phyloP scores from a whole-genome alignment of 2,329 filamentous ascomycete genomes.

The Neonectria neomacrospora region DNA sequence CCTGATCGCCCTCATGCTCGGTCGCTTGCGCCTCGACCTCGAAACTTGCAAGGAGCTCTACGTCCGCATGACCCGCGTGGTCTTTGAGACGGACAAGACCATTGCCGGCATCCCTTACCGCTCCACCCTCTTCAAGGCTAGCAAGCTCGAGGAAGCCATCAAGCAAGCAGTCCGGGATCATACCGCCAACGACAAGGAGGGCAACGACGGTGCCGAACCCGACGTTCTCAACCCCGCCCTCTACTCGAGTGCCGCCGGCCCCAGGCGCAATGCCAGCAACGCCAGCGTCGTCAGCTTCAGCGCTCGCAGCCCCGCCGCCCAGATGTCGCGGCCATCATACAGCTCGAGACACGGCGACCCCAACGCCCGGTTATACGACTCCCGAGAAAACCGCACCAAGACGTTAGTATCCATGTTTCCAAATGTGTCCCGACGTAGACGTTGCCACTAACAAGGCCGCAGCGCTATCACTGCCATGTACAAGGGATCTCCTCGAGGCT shows the following conservation, averaged over 20 bases:
- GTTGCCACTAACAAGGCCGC: slow-evolving; percentile 29
- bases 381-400: slow-evolving; percentile 85
- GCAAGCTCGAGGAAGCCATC: slow-evolving; percentile 93
- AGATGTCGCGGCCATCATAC: slow-evolving; percentile 64
- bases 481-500: slow-evolving; percentile 78
- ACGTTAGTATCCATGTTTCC: slow-evolving; percentile 70
- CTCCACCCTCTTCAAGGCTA: slow-evolving; percentile 96
- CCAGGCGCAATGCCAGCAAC: slow-evolving; percentile 77
- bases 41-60: slow-evolving; percentile 99
- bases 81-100: slow-evolving; percentile 98
- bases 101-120: slow-evolving; percentile 95
- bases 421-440: background rate
- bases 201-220: slow-evolving; percentile 74
- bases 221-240: slow-evolving; percentile 52
- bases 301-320: slow-evolving; percentile 69
- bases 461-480: slow-evolving; percentile 93
- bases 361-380: slow-evolving; percentile 88
- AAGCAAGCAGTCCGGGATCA: slow-evolving; percentile 87
- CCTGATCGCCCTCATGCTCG: slow-evolving; percentile 96
- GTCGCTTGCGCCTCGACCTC: slow-evolving; percentile 87
- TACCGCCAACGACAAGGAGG: slow-evolving; percentile 82
- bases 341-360: slow-evolving; percentile 79
- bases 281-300: slow-evolving; percentile 87
- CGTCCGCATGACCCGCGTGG: slow-evolving; percentile 90
- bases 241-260: slow-evolving; percentile 56